Percentiles rank a stretch among this genome's conserved stretches.
Conservation (phyloP, 2,329 filamentous ascomycete species). For the Magnaporthiopsis rhizophila region DNA sequence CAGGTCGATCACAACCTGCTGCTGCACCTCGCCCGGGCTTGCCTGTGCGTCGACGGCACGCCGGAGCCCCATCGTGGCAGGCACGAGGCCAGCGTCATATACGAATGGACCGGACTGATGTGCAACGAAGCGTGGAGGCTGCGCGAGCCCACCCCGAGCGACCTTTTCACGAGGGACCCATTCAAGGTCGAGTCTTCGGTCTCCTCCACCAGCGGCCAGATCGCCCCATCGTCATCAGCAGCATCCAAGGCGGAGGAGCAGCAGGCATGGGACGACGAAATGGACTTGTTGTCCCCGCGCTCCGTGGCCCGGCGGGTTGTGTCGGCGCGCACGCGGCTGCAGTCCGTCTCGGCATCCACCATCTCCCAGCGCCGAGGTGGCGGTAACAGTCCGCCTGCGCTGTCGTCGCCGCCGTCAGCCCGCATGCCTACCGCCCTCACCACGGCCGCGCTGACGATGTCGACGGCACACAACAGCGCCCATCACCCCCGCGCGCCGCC, state of each 20-base stretch:
- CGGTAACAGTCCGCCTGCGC: not conserved
- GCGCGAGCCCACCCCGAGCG: not conserved
- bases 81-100: slow-evolving; percentile 9
- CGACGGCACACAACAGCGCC: slow-evolving; percentile 6
- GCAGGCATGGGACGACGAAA: not conserved
- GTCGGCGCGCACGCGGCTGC: not conserved
- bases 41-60: slow-evolving; percentile 8
- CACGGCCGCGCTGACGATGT: not conserved
- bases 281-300: not conserved
- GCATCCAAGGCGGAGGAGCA: not conserved
- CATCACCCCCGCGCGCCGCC: slow-evolving; percentile 4
- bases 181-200: not conserved
- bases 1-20: slow-evolving; percentile 9
- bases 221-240: not conserved
- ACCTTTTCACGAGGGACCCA: not conserved
- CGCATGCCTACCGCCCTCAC: not conserved
- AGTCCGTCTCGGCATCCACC: slow-evolving; percentile 4
- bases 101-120: slow-evolving; percentile 9
- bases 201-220: no score
- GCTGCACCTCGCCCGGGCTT: slow-evolving; percentile 9
- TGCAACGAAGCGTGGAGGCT: slow-evolving; percentile 6
- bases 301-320: not conserved
- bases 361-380: slow-evolving; percentile 7
- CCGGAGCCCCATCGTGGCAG: slow-evolving; percentile 7
- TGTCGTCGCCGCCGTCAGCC: not conserved